Conservation (phyloP, 2,329 filamentous ascomycete genomes). For the Colletotrichum tanaceti region DNA sequence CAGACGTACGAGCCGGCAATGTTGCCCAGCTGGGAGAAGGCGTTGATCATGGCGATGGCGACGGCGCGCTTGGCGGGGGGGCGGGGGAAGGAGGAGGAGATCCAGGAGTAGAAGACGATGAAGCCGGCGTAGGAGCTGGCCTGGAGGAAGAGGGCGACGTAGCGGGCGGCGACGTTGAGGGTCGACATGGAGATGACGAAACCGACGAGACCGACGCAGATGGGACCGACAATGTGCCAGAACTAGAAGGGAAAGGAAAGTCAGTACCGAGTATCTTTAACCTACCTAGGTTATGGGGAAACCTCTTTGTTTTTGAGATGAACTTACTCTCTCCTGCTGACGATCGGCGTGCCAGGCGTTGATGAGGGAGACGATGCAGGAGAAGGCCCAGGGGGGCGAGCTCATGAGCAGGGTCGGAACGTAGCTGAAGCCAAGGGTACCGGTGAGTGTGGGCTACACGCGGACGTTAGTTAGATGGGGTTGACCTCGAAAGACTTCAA, state of each 20-base stretch:
- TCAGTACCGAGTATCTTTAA: background rate
- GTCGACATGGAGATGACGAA: slow-evolving; percentile 72
- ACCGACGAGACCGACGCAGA: slow-evolving; percentile 64
- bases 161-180: slow-evolving; percentile 65
- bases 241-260: slow-evolving; percentile 51
- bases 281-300: no score
- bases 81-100: slow-evolving; percentile 67
- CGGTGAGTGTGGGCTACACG: slow-evolving; percentile 60
- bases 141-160: slow-evolving; percentile 70
- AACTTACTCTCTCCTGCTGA: slow-evolving; percentile 62
- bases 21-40: slow-evolving; percentile 67
- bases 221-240: slow-evolving; percentile 67
- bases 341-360: slow-evolving; percentile 68
- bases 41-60: slow-evolving; percentile 71
- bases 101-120: slow-evolving; percentile 70
- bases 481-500: no score
- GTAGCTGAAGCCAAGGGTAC: slow-evolving; percentile 64
- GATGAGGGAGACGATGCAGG: slow-evolving; percentile 66
- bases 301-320: background rate
- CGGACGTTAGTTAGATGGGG: background rate
- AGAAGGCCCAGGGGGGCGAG: slow-evolving; percentile 69
- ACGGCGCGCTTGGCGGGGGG: slow-evolving; percentile 71
- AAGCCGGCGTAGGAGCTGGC: slow-evolving; percentile 65
- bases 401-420: slow-evolving; percentile 67
- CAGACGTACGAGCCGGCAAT: slow-evolving; percentile 73